Evolutionary conservation across 2,329 filamentous ascomycete species (phyloP).

Genomic region (Aspergillus sp.): DNA sequence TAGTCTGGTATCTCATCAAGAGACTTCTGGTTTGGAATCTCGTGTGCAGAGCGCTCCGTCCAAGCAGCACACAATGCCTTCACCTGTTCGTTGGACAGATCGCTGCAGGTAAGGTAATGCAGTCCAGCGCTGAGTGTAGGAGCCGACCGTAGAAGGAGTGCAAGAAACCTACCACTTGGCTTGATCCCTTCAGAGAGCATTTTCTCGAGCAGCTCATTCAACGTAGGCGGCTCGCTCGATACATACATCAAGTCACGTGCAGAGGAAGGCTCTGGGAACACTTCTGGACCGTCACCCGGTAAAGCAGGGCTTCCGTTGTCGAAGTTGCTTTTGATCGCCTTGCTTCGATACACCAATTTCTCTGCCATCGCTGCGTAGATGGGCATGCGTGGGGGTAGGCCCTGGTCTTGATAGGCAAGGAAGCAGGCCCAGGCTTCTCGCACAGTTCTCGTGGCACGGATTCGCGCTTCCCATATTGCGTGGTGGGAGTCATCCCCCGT

Average conservation of each 20-base stretch:
- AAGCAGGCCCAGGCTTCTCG: constrained; percentile 67
- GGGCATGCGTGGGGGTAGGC: constrained; percentile 32
- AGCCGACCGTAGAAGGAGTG: constrained; percentile 50
- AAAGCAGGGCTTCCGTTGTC: constrained; percentile 31
- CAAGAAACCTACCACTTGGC: constrained; percentile 45
- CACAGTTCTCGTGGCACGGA: constrained; percentile 59
- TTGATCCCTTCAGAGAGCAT: constrained; percentile 49
- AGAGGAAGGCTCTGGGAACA: constrained; percentile 54
- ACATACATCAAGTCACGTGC: constrained; percentile 59
- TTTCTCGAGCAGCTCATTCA: constrained; percentile 51
- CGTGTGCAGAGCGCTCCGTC: constrained; percentile 12
- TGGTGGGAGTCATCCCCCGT: constrained; percentile 23
- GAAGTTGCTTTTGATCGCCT: constrained; percentile 21
- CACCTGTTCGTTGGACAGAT: constrained; percentile 32
- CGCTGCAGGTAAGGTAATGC: constrained; percentile 40
- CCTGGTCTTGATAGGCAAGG: constrained; percentile 52
- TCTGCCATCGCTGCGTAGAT: constrained; percentile 59
- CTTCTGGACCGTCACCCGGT: constrained; percentile 58
- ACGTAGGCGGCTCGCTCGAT: constrained; percentile 51
- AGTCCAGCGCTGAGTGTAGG: constrained; percentile 41
- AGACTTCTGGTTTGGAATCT: constrained; percentile 12
- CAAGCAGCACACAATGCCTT: constrained; percentile 28
- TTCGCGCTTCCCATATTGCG: constrained; percentile 56
- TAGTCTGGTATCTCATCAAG: constrained; percentile 32
- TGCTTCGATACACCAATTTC: constrained; percentile 49